A percentile compares a stretch with the other conserved stretches of the same genome.
Evolutionary conservation across 108 stramenopile species (phyloP).

Genomic region (Stephanodiscus minutulus): DNA sequence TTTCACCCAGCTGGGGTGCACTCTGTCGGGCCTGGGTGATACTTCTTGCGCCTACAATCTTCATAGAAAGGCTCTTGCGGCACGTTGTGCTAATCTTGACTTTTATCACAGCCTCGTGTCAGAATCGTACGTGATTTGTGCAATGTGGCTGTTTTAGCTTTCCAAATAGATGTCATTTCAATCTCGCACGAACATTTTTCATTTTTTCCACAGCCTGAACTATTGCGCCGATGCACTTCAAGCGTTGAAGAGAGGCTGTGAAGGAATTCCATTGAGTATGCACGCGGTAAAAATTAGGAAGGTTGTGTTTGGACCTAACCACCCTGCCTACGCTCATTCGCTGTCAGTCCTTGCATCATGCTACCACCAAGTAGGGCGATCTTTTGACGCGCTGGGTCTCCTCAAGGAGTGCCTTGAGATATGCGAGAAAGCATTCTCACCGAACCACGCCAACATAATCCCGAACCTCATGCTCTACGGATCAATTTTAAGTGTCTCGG

Average conservation of each 20-base stretch:
- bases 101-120: constrained; percentile 40
- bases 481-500: constrained; percentile 29
- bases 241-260: constrained; percentile 32
- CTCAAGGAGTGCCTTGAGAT: constrained; percentile 44
- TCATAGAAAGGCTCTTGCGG: constrained; percentile 35
- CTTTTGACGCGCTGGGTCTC: constrained; percentile 25
- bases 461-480: constrained; percentile 50
- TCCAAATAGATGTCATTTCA: not conserved
- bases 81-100: constrained; percentile 34
- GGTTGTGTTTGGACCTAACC: constrained; percentile 26
- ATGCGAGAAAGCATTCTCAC: constrained; percentile 32
- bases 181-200: not conserved
- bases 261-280: constrained; percentile 37
- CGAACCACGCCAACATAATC: constrained; percentile 44
- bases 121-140: constrained; percentile 15
- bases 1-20: constrained; percentile 40
- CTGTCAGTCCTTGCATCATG: constrained; percentile 45
- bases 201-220: constrained; percentile 18
- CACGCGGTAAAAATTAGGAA: constrained; percentile 45
- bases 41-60: constrained; percentile 18
- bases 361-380: constrained; percentile 32
- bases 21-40: constrained; percentile 26
- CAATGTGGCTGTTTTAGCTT: not conserved
- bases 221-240: constrained; percentile 45
- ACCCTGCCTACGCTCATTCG: constrained; percentile 51